These are phyloP conservation scores for Quercus dentata DNA, from an alignment of 306 rosid genomes.

Conservation along the genomic window DNA sequence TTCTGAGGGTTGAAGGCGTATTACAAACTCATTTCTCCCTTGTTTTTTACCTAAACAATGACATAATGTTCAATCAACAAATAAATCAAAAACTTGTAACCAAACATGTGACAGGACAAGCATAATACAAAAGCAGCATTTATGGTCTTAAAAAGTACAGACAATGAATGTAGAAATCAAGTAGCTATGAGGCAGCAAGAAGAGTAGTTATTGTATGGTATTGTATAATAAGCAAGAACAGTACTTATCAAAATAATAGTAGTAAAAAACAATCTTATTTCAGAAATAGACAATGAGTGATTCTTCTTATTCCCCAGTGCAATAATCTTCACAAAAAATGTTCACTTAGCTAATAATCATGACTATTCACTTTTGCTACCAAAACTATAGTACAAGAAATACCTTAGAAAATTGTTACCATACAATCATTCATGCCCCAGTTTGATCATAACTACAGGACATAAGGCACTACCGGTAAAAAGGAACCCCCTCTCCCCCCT, in stretches of 20 bases:
- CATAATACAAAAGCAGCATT: background rate
- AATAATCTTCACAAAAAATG: constrained; percentile 8
- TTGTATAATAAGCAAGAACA: background rate
- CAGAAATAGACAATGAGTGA: constrained; percentile 8
- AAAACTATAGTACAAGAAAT: background rate
- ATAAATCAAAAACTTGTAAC: background rate
- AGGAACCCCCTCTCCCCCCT: background rate
- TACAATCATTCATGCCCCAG: background rate
- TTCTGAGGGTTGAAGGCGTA: constrained; percentile 80
- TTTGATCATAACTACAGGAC: background rate
- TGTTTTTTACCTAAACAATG: constrained; percentile 70
- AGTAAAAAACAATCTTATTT: background rate
- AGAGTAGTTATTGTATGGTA: background rate
- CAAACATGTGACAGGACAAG: constrained; percentile 4
- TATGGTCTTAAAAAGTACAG: background rate
- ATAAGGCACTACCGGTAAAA: no score
- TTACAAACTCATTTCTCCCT: constrained; percentile 91
- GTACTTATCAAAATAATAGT: no score
- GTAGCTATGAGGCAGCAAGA: background rate
- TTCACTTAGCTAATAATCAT: background rate
- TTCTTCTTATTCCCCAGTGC: background rate
- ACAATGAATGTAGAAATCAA: background rate
- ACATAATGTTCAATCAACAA: constrained; percentile 2
- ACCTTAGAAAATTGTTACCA: background rate
- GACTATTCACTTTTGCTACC: background rate